Percentiles rank a stretch among this genome's conserved stretches.
These are phyloP conservation scores for Phlegmacium glaucopus DNA, from an alignment of 768 basidiomycete genomes.

Conservation along the genomic window DNA sequence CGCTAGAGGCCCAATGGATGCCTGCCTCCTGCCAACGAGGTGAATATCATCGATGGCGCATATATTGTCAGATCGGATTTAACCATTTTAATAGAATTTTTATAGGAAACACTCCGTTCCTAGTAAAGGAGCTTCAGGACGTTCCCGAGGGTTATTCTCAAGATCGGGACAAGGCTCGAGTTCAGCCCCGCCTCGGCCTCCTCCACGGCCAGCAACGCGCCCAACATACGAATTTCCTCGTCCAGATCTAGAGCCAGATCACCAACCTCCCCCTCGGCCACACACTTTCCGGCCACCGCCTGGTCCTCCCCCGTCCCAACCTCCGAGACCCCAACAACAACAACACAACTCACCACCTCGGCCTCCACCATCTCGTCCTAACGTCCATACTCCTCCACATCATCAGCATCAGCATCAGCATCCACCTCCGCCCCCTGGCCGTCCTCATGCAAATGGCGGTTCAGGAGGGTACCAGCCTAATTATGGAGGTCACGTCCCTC, in stretches of 20 bases:
- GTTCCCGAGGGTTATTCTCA: slow-evolving; percentile 47
- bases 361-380: slow-evolving; percentile 15
- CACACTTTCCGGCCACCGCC: slow-evolving; percentile 10
- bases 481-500: slow-evolving; percentile 9
- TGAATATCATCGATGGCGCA: slow-evolving; percentile 22
- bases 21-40: slow-evolving; percentile 57
- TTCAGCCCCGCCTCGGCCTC: slow-evolving; percentile 21
- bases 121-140: slow-evolving; percentile 27
- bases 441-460: neutral
- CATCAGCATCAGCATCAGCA: slow-evolving; percentile 19
- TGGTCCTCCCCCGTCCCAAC: slow-evolving; percentile 9
- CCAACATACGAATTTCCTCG: slow-evolving; percentile 46
- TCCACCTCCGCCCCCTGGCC: neutral
- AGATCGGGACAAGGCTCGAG: slow-evolving; percentile 30
- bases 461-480: slow-evolving; percentile 11
- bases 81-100: slow-evolving; percentile 36
- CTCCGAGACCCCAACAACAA: slow-evolving; percentile 17
- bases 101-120: slow-evolving; percentile 68
- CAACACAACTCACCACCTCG: slow-evolving; percentile 13
- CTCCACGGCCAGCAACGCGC: slow-evolving; percentile 34
- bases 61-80: neutral
- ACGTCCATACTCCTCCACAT: slow-evolving; percentile 13
- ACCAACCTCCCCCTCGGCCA: slow-evolving; percentile 18
- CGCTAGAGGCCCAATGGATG: slow-evolving; percentile 61
- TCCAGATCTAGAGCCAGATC: slow-evolving; percentile 58